Percentiles rank a stretch among this genome's conserved stretches.
Conservation (phyloP, 768 basidiomycete species). For the Rhodotorula sphaerocarpa region DNA sequence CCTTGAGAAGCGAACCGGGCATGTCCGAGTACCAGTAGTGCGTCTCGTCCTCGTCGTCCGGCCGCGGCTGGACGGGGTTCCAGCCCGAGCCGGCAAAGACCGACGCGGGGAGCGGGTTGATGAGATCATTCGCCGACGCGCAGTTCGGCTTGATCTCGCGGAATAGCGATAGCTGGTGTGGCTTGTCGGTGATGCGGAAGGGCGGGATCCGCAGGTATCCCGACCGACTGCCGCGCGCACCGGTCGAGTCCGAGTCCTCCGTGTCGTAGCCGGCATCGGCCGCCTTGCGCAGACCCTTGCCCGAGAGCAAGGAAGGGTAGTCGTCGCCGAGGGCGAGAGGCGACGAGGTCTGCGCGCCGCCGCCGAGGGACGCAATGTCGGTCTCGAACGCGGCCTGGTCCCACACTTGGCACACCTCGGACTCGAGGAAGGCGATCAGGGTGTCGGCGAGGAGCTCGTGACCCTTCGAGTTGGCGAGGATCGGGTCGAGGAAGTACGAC, state of each 20-base stretch:
- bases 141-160: slow-evolving; percentile 86
- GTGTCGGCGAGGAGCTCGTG: slow-evolving; percentile 85
- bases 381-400: slow-evolving; percentile 39
- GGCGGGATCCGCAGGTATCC: slow-evolving; percentile 57
- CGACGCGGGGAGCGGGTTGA: slow-evolving; percentile 91
- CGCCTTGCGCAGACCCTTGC: slow-evolving; percentile 39
- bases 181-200: slow-evolving; percentile 56
- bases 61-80: slow-evolving; percentile 54
- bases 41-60: slow-evolving; percentile 48
- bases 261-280: slow-evolving; percentile 38
- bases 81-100: slow-evolving; percentile 91
- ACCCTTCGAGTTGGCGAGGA: slow-evolving; percentile 70
- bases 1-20: slow-evolving; percentile 69
- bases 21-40: slow-evolving; percentile 92
- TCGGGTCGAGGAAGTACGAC: slow-evolving; percentile 69
- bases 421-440: slow-evolving; percentile 81
- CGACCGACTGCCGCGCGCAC: slow-evolving; percentile 39
- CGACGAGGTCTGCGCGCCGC: slow-evolving; percentile 15
- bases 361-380: slow-evolving; percentile 36
- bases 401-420: slow-evolving; percentile 83
- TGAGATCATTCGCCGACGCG: slow-evolving; percentile 91
- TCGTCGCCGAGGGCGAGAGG: slow-evolving; percentile 32
- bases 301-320: slow-evolving; percentile 37
- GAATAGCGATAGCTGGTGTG: slow-evolving; percentile 51
- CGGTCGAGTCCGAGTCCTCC: slow-evolving; percentile 31